Evolutionary conservation across 129 eudicot genomes (phyloP), one percentile per base, ranked within the genome.

Genomic region (Flaveria bidentis): DNA sequence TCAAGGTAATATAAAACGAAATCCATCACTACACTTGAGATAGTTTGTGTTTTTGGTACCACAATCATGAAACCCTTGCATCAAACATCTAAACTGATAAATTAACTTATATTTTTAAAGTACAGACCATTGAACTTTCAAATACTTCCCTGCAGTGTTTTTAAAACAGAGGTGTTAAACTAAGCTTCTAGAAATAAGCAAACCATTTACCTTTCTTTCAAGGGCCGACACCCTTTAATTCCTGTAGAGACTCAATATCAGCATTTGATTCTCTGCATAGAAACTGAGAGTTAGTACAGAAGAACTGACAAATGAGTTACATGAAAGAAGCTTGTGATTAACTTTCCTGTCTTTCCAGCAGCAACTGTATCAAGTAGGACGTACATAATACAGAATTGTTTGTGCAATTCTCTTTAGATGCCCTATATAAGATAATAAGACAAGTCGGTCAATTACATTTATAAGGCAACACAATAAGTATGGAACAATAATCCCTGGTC

Each of bases 191-290:
- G 25, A 39, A 49, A 28, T 41, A 41, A 30, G 22, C 72, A 25
- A 25, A 23, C 65, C 56, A 2, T 47, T 33, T 80, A 93, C 97
- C 98, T 94, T 94, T 78, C 93, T 85, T 76, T 94, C 98, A 46
- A 94, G 96, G 78, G 88, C 55, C 47, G 97, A 84, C 16, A 91
- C 93, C 83, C 89, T 91, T 76, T 94, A 97, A 81, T 82, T 91
- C 96, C 28, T 90, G 86, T 11, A 94, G 72, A 79, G 96, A 80
- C 83, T 91, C 98, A 49, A 86, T 76, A 82, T 87, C 97, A 67
- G 97, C 93, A 82, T 81, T 87, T 79, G 96, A 87, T 74, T 61
- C 88, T 87, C 97, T 93, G 88, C 62, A 72, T 47, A 71, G 67
- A 33, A 28, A 74, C 67, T 6, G 6, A 39, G 9, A 76, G 67